Evolutionary conservation across 2,329 filamentous ascomycete species (phyloP), one percentile per base, ranked within the genome.

Genomic region (Clarireedia homoeocarpa): DNA sequence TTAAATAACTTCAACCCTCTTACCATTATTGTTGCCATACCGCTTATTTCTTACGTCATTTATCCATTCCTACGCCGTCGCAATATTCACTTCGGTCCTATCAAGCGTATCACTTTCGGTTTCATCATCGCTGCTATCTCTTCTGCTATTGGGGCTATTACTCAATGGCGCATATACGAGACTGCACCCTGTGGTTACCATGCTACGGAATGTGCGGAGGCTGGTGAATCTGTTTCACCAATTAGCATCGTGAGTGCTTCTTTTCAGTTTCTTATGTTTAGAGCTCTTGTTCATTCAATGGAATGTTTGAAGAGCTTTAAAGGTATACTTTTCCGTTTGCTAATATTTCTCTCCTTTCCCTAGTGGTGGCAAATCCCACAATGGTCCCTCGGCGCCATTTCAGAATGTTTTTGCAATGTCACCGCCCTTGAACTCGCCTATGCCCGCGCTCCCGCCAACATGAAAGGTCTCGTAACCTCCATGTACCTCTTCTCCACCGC

Each of bases 1-100:
- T 81, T 91, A 65, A 78, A 82, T 69, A 91, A 90, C 72, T 75
- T 91, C 55, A 85, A 91, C 70, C 84, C 88, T 7, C 81, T 91
- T 58, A 80, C 84, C 26, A 83, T 91, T 59, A 80, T 91, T 63
- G 80, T 90, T 66, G 80, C 89, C 70, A 85, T 89, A 42, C 86
- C 87, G 2, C 71, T 91, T 58, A 77, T 85, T 58, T 86, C 91
- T 65, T 78, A 75, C 30, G 30, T 83, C 24, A 63, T 91, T 50
- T 91, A 91, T 71, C 88, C 88, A 0, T 67, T 77, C 23, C 77
- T 91, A 55, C 84, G 84, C 66, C 81, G 77, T 63, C 56, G 76
- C 23, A 80, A 79, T 30, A 78, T 90, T 67, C 74, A 76, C 55
- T 88, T 89, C 73, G 87, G 80, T 0, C 88, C 86, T 46, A 85